Conservation (phyloP, 805 yeast genomes). For the Pichia paraexigua region DNA sequence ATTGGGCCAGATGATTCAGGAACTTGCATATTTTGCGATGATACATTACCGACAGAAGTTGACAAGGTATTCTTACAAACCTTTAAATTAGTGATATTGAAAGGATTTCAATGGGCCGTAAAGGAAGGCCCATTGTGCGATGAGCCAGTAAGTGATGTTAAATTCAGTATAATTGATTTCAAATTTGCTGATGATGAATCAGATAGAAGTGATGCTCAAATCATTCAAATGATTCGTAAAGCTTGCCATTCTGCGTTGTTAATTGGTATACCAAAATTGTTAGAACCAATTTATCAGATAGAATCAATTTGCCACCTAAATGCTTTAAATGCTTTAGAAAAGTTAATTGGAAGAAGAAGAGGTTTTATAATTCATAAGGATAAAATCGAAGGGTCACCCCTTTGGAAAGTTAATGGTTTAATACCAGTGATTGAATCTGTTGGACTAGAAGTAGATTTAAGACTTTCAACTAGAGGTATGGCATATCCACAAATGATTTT, state of each 20-base stretch:
- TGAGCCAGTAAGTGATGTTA: slow-evolving; percentile 64
- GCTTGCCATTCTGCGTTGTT: slow-evolving; percentile 80
- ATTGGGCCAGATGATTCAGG: slow-evolving; percentile 56
- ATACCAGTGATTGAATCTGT: slow-evolving; percentile 87
- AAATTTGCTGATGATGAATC: slow-evolving; percentile 39
- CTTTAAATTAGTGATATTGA: slow-evolving; percentile 48
- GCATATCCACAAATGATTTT: slow-evolving; percentile 64
- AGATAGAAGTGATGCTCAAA: slow-evolving; percentile 54
- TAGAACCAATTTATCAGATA: slow-evolving; percentile 75
- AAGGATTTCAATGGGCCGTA: slow-evolving; percentile 80
- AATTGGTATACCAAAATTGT: slow-evolving; percentile 65
- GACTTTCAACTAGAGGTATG: slow-evolving; percentile 70
- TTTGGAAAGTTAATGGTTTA: slow-evolving; percentile 51
- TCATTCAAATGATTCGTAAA: slow-evolving; percentile 72
- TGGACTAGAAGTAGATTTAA: slow-evolving; percentile 81
- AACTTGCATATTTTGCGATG: slow-evolving; percentile 49
- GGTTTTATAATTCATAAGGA: slow-evolving; percentile 44
- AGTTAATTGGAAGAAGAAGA: slow-evolving; percentile 53
- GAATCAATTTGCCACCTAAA: slow-evolving; percentile 47
- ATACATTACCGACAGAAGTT: slow-evolving; percentile 65
- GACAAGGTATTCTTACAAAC: slow-evolving; percentile 41
- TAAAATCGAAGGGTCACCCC: slow-evolving; percentile 67
- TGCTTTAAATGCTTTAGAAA: slow-evolving; percentile 18
- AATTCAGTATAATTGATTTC: slow-evolving; percentile 62
- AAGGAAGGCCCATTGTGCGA: slow-evolving; percentile 91